Evolutionary conservation across 78 protist genomes (phyloP), one percentile per base, ranked within the genome.

Genomic region (Dictyostelium citrinum): DNA sequence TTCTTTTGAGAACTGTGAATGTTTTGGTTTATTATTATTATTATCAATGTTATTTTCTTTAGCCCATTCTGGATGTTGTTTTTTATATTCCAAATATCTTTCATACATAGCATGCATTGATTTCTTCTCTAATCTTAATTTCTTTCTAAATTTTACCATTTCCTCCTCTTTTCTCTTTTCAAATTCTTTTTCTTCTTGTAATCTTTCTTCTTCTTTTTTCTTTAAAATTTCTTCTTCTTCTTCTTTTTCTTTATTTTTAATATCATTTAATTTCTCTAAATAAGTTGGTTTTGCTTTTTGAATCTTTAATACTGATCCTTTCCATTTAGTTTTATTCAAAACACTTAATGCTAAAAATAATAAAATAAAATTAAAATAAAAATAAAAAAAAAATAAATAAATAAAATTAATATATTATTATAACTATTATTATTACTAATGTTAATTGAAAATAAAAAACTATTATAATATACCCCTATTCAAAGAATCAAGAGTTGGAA

Each of bases 291-390:
- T 76, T 17, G 93, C 84, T 68, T 88, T 88, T 49, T 51, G 82
- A 58, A 88, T 61, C 2, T 77, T 45, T 20, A 88, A 16, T 9
- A 33, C 45, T 24, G 85, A 78, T 33, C 93, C 93, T 46, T 88
- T 88, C 93, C 93, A 88, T 78, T 79, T 88, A 11, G 93, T 67
- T 31, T 88, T 76, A 79, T 76, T 68, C 33, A 88, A 60, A 61
- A 20, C 20, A 31, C 81, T 88, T 14, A 68, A 71, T 27, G 68
- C 91, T 83, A 33, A 14, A 41, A 22, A n/a, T n/a, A n/a, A n/a
- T n/a, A 24, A 37, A 6, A 4, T 61, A 22, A 61, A 27, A 43
- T 11, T 24, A 29, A 16, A 20, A 51, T 12, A 35, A 27, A 14
- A 39, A 31, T 3, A 16, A 49, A 10, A 33, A 20, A 10, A 27